Conservation (phyloP, 1,284 basidiomycete species). For the Sporisorium iseilematis-ciliati region DNA sequence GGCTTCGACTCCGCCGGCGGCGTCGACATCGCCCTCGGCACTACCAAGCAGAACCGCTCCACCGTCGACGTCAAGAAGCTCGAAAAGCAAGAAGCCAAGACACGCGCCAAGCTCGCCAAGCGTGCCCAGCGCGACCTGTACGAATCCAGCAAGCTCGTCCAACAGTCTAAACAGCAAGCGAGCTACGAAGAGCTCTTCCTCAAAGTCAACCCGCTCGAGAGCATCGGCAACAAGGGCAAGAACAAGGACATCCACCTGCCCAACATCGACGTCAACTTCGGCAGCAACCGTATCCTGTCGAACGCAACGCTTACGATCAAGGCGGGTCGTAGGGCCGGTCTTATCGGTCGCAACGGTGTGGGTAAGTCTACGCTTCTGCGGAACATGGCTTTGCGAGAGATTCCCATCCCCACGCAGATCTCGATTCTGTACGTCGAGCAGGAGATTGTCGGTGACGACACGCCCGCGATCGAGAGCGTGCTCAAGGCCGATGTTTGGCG, state of each 20-base stretch:
- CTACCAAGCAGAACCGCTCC: conserved; percentile 92
- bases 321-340: conserved; percentile 70
- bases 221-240: conserved; percentile 79
- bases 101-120: conserved; percentile 98
- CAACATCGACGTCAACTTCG: conserved; percentile 81
- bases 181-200: conserved; percentile 98
- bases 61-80: conserved; percentile 97
- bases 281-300: conserved; percentile 89
- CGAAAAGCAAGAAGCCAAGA: conserved; percentile 97
- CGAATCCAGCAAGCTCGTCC: conserved; percentile 94
- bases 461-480: conserved; percentile 89
- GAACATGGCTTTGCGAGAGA: conserved; percentile 93
- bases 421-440: conserved; percentile 98
- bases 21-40: conserved; percentile 85
- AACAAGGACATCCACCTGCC: conserved; percentile 87
- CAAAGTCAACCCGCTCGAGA: conserved; percentile 97
- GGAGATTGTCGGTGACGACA: conserved; percentile 88
- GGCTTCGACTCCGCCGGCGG: conserved; percentile 66
- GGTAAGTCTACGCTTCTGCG: conserved; percentile 96
- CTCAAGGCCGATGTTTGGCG: conserved; percentile 76
- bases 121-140: conserved; percentile 84
- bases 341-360: conserved; percentile 81
- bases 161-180: conserved; percentile 91
- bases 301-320: conserved; percentile 70
- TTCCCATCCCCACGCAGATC: conserved; percentile 82